Conservation (phyloP, 75 land plant genomes). For the Isoetes taiwanensis region DNA sequence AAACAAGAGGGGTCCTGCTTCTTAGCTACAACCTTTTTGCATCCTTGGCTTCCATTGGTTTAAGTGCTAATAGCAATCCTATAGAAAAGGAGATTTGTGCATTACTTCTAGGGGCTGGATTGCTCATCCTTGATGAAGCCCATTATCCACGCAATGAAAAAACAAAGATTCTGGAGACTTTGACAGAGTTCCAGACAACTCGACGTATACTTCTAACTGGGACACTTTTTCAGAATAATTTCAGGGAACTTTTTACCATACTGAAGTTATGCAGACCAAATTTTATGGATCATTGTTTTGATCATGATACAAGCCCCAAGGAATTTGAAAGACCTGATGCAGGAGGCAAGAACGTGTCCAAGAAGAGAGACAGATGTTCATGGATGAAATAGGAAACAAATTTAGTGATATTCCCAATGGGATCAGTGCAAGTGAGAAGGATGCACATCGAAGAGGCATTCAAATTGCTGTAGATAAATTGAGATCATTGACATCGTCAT, state of each 20-base stretch:
- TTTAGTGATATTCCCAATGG: background rate
- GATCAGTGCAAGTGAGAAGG: constrained; percentile 16
- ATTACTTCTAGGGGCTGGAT: constrained; percentile 36
- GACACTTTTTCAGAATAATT: constrained; percentile 85
- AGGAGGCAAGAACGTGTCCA: constrained; percentile 8
- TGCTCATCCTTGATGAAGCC: constrained; percentile 69
- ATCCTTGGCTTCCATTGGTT: constrained; percentile 21
- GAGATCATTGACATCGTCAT: constrained; percentile 39
- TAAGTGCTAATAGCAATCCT: constrained; percentile 14
- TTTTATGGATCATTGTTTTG: constrained; percentile 38
- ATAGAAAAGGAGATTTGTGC: constrained; percentile 24
- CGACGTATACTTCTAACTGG: constrained; percentile 73
- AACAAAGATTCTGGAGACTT: constrained; percentile 55
- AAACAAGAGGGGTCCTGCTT: constrained; percentile 40
- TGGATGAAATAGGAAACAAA: background rate
- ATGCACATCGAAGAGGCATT: no score
- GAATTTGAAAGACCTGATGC: constrained; percentile 22
- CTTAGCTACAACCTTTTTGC: constrained; percentile 51
- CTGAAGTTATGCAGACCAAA: constrained; percentile 62
- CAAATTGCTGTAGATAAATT: constrained; percentile 40
- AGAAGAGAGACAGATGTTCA: background rate
- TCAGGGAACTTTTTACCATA: constrained; percentile 81
- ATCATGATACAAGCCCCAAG: background rate
- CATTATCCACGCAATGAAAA: constrained; percentile 63
- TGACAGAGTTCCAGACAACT: constrained; percentile 58